phyloP scores from a whole-genome alignment of 2,329 filamentous ascomycete genomes.

The Elsinoe fawcettii region DNA sequence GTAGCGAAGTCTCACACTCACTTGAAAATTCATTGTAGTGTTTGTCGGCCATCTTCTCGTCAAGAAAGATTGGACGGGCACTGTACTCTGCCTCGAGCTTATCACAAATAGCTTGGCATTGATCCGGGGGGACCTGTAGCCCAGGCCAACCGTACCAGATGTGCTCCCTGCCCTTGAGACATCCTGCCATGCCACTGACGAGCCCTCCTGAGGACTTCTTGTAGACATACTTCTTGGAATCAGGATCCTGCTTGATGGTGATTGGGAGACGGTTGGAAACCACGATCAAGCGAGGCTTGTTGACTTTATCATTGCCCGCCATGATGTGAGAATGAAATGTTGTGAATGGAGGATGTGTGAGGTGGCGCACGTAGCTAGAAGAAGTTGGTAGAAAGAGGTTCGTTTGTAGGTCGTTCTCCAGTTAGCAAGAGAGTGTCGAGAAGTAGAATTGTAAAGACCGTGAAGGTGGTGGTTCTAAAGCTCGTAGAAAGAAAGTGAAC shows the following conservation, averaged over 20 bases:
- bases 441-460: not conserved
- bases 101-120: conserved; percentile 65
- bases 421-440: not conserved
- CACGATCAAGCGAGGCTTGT: conserved; percentile 58
- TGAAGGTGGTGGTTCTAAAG: not conserved
- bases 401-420: not conserved
- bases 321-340: not conserved
- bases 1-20: conserved; percentile 40
- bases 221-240: conserved; percentile 86
- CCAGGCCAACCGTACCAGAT: conserved; percentile 99
- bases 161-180: conserved; percentile 88
- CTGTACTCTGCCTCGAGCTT: conserved; percentile 80
- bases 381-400: not conserved
- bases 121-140: conserved; percentile 78
- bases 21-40: conserved; percentile 99
- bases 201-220: conserved; percentile 95
- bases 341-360: not conserved
- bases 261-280: conserved; percentile 93
- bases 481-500: not conserved
- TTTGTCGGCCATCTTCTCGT: conserved; percentile 83
- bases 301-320: not conserved
- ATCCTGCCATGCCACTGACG: conserved; percentile 83
- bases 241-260: conserved; percentile 81
- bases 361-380: not conserved
- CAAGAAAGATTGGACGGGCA: conserved; percentile 85